Evolutionary conservation across 345 rosid genomes (phyloP), one percentile per base, ranked within the genome.

Genomic region (Eucalyptus coolabah): DNA sequence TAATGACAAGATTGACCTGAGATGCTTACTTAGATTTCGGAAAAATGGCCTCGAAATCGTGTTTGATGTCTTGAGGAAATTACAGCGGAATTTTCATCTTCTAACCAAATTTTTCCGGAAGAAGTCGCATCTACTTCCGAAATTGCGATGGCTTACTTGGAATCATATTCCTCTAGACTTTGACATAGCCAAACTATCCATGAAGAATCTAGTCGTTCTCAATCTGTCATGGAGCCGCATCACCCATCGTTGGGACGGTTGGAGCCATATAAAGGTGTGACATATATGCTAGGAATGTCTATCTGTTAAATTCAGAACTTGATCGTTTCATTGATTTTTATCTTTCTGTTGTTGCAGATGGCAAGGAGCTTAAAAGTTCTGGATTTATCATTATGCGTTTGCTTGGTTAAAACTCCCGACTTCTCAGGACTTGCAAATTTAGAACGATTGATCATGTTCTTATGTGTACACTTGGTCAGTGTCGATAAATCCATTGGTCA

Each of bases 391-490:
- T 34, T 34, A 3, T 34, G 37, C 37, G 8, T 2, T 13, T 12
- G 69, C 69, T 63, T 63, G 69, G 69, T 63, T 63, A 4, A 14
- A 63, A 63, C 69, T 63, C 69, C 69, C 9, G 9, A 13, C 69
- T 63, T 63, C 18, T 63, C 18, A 6, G 18, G 69, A 63, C 69
- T 63, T 6, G 17, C 69, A 13, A 63, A 63, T 13, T 63, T 63
- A 4, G 69, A 30, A 30, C 69, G 69, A 6, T 3, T 13, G 69
- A 63, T 63, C 69, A 60, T 13, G 50, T 34, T 3, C 37, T 3
- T 34, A 5, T 4, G 50, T 60, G 32, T 60, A 26, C 0, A 3
- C 4, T 60, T 60, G 67, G 67, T 6, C 4, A 3, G 1, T 1
- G 17, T 60, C 16, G 67, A 60, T 60, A 12, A 12, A 60, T 60